Base-by-base conservation (phyloP, 2,329 filamentous ascomycete genomes). In the Calonectria henricotiae region DNA sequence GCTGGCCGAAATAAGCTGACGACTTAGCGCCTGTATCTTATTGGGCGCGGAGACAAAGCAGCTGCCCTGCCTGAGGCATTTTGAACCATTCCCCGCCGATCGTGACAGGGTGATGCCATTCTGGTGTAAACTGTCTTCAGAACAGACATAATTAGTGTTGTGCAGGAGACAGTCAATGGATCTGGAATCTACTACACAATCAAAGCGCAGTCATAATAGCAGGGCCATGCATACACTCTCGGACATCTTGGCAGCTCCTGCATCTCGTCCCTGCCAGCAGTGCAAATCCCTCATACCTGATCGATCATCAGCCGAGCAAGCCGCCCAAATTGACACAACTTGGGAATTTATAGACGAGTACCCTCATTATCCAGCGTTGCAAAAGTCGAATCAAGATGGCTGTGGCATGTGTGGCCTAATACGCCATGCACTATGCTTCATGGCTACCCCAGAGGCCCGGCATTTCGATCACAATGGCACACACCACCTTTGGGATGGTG, bases 271-370 rank as follows among this genome's bases (percentile, higher is more conserved):
- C n/a, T 54, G 49, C n/a, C 27, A 32, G 30, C 9, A 6, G 30
- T 54, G 49, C n/a, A 54, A 54, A 54, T 35, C 49, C 25, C 49
- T 54, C 49, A 54, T 54, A 8, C 49, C 49, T n/a, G 17, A 54
- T 35, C 49, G 49, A 13, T n/a, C n/a, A 1, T 35, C n/a, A 8
- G 25, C 49, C 30, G n/a, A 54, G 32, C 30, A 35, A 12, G 2
- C 30, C 2, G n/a, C 17, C n/a, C 49, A 11, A 13, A 54, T 54
- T 4, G n/a, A 54, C 8, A 54, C 49, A 3, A 8, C 49, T 13
- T 20, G 15, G 49, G 49, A 54, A 20, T 6, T 54, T 2, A 23
- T 35, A 4, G 49, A 54, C 30, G 15, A 54, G 30, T 54, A 54
- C 17, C 49, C 49, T 6, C 15, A 54, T 5, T 54, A 54, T 4